Base-by-base conservation (phyloP, 23 red algal species). In the Gracilariopsis chorda region DNA sequence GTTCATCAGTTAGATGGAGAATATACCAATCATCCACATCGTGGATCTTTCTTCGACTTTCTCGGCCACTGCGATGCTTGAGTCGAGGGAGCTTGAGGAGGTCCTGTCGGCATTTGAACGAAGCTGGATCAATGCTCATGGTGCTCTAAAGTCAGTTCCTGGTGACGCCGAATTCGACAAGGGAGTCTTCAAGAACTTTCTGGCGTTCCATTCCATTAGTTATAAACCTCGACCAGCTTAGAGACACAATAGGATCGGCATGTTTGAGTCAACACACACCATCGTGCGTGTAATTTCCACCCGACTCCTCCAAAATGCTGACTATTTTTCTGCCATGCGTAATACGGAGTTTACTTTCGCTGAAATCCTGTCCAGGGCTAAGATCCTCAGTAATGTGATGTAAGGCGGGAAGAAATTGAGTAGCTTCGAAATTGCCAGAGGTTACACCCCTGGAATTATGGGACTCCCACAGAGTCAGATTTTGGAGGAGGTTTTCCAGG, bases 351-450 rank as follows among this genome's bases (percentile, higher is more conserved):
- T 53, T 46, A 33, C 12, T 13, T 29, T 32, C 52, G 24, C 0
- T 9, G 82, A 87, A 32, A 49, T 87, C 5, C 34, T 87, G 14
- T 88, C 83, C 14, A 9, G 83, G 11, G 83, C 65, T 9, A 75
- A 25, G 6, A 58, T 28, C 65, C 19, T 88, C 7, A 88, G 83
- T 30, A 88, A 88, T 47, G 33, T 56, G 42, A 39, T 88, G 10
- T 72, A 88, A 13, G 83, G 53, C 10, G 65, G 83, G 7, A 27
- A 40, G 11, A 48, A 35, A 17, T 13, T 88, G 30, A 88, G 51
- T 12, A 76, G 83, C 67, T 77, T 87, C 36, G 83, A 87, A 61
- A 19, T 87, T 8, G 60, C 39, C 45, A 13, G 63, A 13, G 83
- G 67, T 13, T 75, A 87, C 40, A 73, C 63, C 12, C 48, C 83